Conservation (phyloP, 345 rosid genomes). For the Dipteronia dyeriana region DNA sequence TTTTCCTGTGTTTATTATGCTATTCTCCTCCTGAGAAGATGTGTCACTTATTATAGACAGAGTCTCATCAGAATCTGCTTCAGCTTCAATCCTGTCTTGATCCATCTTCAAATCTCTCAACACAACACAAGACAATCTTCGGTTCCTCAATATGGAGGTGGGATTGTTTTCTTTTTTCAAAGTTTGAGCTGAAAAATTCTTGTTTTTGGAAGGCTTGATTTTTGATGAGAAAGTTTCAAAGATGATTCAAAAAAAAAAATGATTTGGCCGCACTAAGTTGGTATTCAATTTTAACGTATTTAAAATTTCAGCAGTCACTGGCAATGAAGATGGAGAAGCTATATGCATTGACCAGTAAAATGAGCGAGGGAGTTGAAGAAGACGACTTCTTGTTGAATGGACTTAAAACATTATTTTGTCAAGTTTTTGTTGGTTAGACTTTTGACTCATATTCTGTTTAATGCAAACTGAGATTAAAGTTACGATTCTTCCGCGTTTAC, state of each 20-base stretch:
- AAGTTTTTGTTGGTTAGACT: no score
- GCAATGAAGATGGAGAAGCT: no score
- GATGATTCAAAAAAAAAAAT: not conserved
- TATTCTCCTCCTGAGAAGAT: slow-evolving; percentile 7
- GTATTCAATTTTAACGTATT: not conserved
- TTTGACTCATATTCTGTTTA: no score
- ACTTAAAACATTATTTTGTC: no score
- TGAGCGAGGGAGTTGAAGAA: no score
- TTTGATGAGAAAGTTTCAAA: not conserved
- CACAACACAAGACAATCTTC: not conserved
- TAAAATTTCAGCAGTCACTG: not conserved
- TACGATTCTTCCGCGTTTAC: no score
- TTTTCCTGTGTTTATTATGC: not conserved
- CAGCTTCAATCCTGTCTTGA: not conserved
- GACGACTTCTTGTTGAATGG: no score
- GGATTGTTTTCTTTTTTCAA: not conserved
- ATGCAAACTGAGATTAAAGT: no score
- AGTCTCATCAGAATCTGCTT: slow-evolving; percentile 8
- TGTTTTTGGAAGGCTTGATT: not conserved
- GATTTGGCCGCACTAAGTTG: not conserved
- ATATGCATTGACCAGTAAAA: no score
- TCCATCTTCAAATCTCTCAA: slow-evolving; percentile 1
- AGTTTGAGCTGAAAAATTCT: not conserved
- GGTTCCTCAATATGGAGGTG: not conserved
- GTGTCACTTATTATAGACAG: slow-evolving; percentile 2